Evolutionary conservation across 768 basidiomycete species (phyloP), one percentile per base, ranked within the genome.

Genomic region (Mycena pura): DNA sequence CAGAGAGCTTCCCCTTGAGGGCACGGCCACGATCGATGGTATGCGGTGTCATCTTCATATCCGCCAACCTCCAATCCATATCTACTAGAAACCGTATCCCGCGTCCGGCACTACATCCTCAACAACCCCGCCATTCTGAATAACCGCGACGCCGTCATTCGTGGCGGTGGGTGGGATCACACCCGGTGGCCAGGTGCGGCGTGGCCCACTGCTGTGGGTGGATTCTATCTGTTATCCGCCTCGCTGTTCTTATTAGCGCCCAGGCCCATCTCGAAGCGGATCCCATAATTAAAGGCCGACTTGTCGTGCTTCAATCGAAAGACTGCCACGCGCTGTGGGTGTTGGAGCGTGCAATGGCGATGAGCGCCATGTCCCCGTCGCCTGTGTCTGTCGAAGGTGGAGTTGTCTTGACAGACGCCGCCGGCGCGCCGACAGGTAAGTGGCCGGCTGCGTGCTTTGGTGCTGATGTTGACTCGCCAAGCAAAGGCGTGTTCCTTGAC

Each of bases 101-200:
- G 81, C 2, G 74, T 94, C 28, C 86, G 86, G 54, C 62, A 72
- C 1, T 88, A 89, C 63, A 82, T 93, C 57, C 70, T 77, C 9
- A 72, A 78, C 2, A 84, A 86, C 52, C 85, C 89, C 0, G 84
- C 86, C 34, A 69, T 89, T 14, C 70, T 75, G 1, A 70, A 80
- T 5, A 82, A 91, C 68, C 78, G 75, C 2, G 74, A 81, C 3
- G 74, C 68, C 4, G 96, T 92, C 92, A 83, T 97, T 40, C 79
- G 87, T 65, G 95, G 93, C 14, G 84, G 90, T 76, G 96, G 95
- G 5, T 98, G 96, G 95, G 92, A 98, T 68, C 95, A 98, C 73
- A 96, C 91, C 1, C 79, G 82, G 53, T 93, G 91, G 91, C 63
- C 80, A 5, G 79, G 76, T 15, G 71, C 77, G 8, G 70, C 78